These are phyloP conservation scores for Chenopodium formosanum DNA, from an alignment of 148 eudicot species.

Conservation along the genomic window DNA sequence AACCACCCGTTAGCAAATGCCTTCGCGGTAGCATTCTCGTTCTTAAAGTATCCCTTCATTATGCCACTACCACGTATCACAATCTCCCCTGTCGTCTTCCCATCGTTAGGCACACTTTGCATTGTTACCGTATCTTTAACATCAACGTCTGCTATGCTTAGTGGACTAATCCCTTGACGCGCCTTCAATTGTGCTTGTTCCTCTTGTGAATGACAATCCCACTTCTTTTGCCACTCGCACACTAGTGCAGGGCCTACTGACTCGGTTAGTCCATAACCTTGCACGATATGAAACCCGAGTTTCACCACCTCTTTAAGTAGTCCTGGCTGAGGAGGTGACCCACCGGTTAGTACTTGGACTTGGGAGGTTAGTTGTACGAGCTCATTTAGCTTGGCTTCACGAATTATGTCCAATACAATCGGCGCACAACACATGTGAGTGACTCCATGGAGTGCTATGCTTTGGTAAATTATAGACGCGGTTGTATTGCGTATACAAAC, in stretches of 20 bases:
- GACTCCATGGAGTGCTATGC: slow-evolving; percentile 49
- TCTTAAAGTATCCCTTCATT: slow-evolving; percentile 77
- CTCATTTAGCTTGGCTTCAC: slow-evolving; percentile 47
- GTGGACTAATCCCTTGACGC: slow-evolving; percentile 64
- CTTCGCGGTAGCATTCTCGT: slow-evolving; percentile 44
- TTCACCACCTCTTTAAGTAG: slow-evolving; percentile 52
- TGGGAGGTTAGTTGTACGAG: slow-evolving; percentile 23
- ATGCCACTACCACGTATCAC: slow-evolving; percentile 72
- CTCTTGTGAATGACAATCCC: slow-evolving; percentile 43
- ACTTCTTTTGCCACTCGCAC: slow-evolving; percentile 73
- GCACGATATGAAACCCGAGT: slow-evolving; percentile 69
- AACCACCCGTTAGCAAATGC: slow-evolving; percentile 73
- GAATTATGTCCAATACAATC: slow-evolving; percentile 56
- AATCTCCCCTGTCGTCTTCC: slow-evolving; percentile 64
- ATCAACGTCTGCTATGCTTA: slow-evolving; percentile 58
- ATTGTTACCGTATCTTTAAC: slow-evolving; percentile 47
- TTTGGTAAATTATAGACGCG: slow-evolving; percentile 52
- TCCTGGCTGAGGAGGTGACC: slow-evolving; percentile 75
- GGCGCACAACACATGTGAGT: slow-evolving; percentile 96
- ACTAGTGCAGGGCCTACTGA: slow-evolving; percentile 77
- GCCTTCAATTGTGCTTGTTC: slow-evolving; percentile 51
- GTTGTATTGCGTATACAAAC: slow-evolving; percentile 76
- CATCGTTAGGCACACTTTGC: slow-evolving; percentile 56
- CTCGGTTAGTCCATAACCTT: slow-evolving; percentile 83
- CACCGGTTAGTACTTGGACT: slow-evolving; percentile 69